Percentiles rank a stretch among this genome's conserved stretches.
phyloP scores from a whole-genome alignment of 192 early-diverging fungal genomes.

The Ramicandelaber brevisporus region DNA sequence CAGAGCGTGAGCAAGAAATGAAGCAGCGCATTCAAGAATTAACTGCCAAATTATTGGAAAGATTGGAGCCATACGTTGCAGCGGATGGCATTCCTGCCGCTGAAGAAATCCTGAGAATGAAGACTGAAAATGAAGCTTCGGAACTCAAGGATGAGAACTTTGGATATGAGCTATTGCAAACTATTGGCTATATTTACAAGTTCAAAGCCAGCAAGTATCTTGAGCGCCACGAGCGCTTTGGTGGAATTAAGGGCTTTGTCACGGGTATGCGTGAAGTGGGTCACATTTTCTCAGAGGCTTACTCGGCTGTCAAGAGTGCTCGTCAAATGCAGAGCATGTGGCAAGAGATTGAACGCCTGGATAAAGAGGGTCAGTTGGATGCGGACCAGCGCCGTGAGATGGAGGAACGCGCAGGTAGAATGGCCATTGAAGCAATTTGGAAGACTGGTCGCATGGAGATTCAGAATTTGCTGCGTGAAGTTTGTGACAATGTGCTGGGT shows the following conservation, averaged over 20 bases:
- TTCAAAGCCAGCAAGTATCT: conserved; percentile 71
- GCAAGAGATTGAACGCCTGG: conserved; percentile 61
- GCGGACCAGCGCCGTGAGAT: conserved; percentile 33
- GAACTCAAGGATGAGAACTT: conserved; percentile 71
- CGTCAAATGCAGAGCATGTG: conserved; percentile 78
- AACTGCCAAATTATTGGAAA: conserved; percentile 38
- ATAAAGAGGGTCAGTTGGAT: conserved; percentile 53
- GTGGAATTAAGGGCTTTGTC: conserved; percentile 36
- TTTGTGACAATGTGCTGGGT: conserved; percentile 62
- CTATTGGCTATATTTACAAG: conserved; percentile 75
- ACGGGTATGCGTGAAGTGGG: conserved; percentile 64
- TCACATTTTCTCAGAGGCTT: conserved; percentile 75
- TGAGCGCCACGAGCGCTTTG: conserved; percentile 37
- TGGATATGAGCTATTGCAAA: conserved; percentile 80
- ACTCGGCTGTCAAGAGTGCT: conserved; percentile 73
- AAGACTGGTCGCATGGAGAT: conserved; percentile 85
- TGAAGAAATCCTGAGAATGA: conserved; percentile 33
- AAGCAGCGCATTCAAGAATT: conserved; percentile 44
- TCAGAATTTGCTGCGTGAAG: conserved; percentile 71
- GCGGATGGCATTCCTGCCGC: conserved; percentile 22
- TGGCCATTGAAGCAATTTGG: conserved; percentile 82
- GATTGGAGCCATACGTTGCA: conserved; percentile 55
- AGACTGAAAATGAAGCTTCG: conserved; percentile 57
- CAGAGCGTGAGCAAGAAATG: conserved; percentile 27
- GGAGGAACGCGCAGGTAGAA: conserved; percentile 39